Conservation (phyloP, 441 rosid genomes). For the Gossypium gossypioides region DNA sequence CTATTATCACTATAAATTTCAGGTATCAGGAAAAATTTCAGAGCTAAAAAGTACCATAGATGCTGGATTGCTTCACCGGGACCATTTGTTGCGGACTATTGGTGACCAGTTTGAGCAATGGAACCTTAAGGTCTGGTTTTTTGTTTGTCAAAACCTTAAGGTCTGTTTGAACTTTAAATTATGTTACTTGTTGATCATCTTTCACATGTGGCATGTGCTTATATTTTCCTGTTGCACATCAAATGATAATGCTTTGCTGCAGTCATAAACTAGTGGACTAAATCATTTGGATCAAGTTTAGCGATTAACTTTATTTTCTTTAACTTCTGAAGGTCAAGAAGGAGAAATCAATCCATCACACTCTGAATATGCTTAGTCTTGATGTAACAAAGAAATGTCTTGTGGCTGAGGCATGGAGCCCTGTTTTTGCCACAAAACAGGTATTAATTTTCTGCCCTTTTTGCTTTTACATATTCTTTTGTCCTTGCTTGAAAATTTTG, state of each 20-base stretch:
- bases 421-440: slow-evolving; percentile 59
- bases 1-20: slow-evolving; percentile 13
- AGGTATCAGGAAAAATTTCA: slow-evolving; percentile 63
- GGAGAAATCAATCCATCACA: slow-evolving; percentile 69
- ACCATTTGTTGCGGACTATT: slow-evolving; percentile 52
- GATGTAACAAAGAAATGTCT: slow-evolving; percentile 77
- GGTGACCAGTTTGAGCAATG: slow-evolving; percentile 65
- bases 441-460: slow-evolving; percentile 22
- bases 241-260: slow-evolving; percentile 6
- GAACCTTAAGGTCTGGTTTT: slow-evolving; percentile 56
- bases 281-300: background rate
- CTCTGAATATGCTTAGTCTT: slow-evolving; percentile 65
- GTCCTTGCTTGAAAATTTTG: background rate
- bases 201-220: slow-evolving; percentile 10
- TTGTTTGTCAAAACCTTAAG: slow-evolving; percentile 29
- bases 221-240: slow-evolving; percentile 1
- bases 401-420: slow-evolving; percentile 75
- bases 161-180: slow-evolving; percentile 29
- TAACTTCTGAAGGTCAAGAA: slow-evolving; percentile 45
- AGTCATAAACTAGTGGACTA: background rate
- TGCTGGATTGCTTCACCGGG: slow-evolving; percentile 54
- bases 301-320: slow-evolving; percentile 5
- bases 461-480: background rate
- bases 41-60: slow-evolving; percentile 71
- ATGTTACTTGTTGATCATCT: slow-evolving; percentile 5